Evolutionary conservation across 2,329 filamentous ascomycete species (phyloP).

Genomic region (Trichoderma sp.): DNA sequence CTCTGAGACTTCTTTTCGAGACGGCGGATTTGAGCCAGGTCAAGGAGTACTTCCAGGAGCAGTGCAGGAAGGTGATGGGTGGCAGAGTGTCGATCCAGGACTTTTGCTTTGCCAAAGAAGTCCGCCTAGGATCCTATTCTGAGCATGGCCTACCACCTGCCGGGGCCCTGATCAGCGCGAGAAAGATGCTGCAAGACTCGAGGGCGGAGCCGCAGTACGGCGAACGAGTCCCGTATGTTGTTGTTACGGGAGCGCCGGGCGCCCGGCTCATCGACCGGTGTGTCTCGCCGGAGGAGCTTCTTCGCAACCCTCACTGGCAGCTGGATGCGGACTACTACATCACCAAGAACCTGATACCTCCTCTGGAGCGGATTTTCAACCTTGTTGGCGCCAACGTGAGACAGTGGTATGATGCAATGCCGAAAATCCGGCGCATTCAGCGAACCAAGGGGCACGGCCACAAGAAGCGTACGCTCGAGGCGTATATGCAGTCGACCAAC

Average conservation of each 20-base stretch:
- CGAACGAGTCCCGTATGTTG: conserved; percentile 92
- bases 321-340: conserved; percentile 98
- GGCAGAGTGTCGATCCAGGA: conserved; percentile 88
- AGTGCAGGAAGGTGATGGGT: conserved; percentile 90
- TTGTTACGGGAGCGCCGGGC: conserved; percentile 84
- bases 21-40: conserved; percentile 86
- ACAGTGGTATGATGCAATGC: conserved; percentile 96
- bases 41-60: conserved; percentile 84
- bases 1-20: conserved; percentile 84
- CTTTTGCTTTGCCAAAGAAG: conserved; percentile 93
- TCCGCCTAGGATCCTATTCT: conserved; percentile 81
- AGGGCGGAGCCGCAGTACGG: conserved; percentile 91
- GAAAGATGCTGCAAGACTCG: conserved; percentile 82
- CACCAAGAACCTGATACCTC: conserved; percentile 90
- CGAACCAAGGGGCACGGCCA: conserved; percentile 37
- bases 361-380: conserved; percentile 94
- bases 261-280: conserved; percentile 86
- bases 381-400: conserved; percentile 90
- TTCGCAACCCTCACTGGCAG: conserved; percentile 74
- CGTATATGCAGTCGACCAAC: conserved; percentile 80
- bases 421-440: conserved; percentile 76
- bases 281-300: conserved; percentile 80
- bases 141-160: conserved; percentile 79
- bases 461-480: conserved; percentile 77
- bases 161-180: conserved; percentile 84